Base-by-base conservation (phyloP, 306 rosid genomes). In the Vicia faba region DNA sequence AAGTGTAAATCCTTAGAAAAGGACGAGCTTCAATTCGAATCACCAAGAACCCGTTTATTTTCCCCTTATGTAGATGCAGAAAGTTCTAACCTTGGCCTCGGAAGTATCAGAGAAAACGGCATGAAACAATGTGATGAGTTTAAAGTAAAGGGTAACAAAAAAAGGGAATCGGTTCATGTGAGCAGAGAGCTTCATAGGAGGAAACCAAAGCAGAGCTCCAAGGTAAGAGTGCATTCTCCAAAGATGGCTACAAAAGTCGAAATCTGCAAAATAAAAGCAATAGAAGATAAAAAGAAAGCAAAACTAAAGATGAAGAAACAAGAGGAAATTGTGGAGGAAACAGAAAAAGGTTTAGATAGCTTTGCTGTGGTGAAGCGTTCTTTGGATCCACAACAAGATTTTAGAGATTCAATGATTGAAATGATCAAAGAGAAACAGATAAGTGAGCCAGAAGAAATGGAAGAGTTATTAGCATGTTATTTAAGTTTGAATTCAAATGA, bases 361-460 rank as follows among this genome's bases (percentile, higher is more conserved):
- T 86, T 84, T 70, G 99, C 97, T 0, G 95, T 93, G 50, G 96
- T 88, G 62, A 93, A 93, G 77, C 80, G 85, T 53, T 90, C 99
- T 0, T 64, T 68, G 16, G 81, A 93, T 29, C 99, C 96, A 13
- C 90, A 82, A 25, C 67, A 85, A 76, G 99, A 93, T 74, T 93
- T 93, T 78, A 85, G 85, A 79, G 97, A 93, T 10, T 93, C 99
- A 50, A 93, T 93, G 96, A 78, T 90, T 41, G 99, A 93, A 83
- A 93, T 93, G 99, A 88, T 93, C 56, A 80, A 18, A 66, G 95
- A 88, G 89, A 90, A 83, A 71, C 74, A 82, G 76, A 82, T 90
- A 36, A 80, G 79, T 26, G 50, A 64, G 73, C 82, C 96, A 13
- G 95, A 90, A 36, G 92, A 93, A 70, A 83, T 93, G 80, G 96